Percentiles rank a stretch among this genome's conserved stretches.
Evolutionary conservation across 805 yeast genomes (phyloP).

Genomic region (Clavispora fructus): DNA sequence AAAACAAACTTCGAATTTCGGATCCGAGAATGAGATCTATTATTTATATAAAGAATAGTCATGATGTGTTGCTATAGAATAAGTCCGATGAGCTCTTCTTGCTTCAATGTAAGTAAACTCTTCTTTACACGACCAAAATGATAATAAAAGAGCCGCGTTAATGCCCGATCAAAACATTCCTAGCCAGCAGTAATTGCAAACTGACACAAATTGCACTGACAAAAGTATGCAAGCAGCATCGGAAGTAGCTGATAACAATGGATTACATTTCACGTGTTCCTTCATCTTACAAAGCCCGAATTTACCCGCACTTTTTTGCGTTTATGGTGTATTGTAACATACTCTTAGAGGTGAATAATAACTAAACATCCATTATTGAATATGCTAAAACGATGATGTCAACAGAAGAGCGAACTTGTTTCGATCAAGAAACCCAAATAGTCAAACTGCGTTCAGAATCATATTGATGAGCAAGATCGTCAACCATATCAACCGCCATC

Average conservation of each 20-base stretch:
- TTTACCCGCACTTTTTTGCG: not conserved
- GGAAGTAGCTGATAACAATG: no score
- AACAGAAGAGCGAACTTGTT: not conserved
- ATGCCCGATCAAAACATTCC: not conserved
- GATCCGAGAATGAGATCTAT: no score
- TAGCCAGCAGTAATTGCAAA: not conserved
- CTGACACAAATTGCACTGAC: not conserved
- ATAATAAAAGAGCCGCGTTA: not conserved
- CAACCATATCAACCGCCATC: conserved; percentile 66
- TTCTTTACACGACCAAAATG: no score
- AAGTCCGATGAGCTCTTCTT: no score
- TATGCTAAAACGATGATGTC: no score
- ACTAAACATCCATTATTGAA: no score
- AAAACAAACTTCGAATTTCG: no score
- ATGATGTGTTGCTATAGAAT: no score
- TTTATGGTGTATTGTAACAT: not conserved
- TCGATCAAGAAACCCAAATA: conserved; percentile 32
- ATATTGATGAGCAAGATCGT: conserved; percentile 20
- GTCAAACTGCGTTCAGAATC: conserved; percentile 24
- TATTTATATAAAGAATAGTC: no score
- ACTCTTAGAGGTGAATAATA: not conserved
- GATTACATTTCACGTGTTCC: not conserved
- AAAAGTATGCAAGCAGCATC: no score
- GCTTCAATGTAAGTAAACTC: no score
- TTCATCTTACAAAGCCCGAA: not conserved